phyloP scores from a whole-genome alignment of 2,329 filamentous ascomycete genomes.

The Fusarium sp. region DNA sequence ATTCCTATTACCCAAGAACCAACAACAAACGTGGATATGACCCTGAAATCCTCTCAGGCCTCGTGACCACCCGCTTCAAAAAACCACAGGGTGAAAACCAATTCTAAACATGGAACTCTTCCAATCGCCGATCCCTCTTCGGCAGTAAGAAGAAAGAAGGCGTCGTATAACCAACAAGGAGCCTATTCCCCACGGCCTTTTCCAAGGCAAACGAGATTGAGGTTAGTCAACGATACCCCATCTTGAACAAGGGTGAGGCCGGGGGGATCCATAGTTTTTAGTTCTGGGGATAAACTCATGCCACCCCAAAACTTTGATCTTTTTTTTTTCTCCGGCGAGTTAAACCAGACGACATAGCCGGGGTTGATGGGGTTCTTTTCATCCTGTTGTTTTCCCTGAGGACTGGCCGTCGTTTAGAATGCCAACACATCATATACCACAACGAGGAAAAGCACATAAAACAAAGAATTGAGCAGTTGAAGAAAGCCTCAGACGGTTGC shows the following conservation, averaged over 20 bases:
- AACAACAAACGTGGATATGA: conserved; percentile 15
- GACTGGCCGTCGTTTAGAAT: background rate
- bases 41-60: conserved; percentile 20
- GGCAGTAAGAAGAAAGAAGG: conserved; percentile 8
- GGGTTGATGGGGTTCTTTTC: conserved; percentile 21
- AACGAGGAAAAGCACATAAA: background rate
- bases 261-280: conserved; percentile 9
- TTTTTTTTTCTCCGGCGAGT: conserved; percentile 22
- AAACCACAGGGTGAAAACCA: conserved; percentile 35
- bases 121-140: conserved; percentile 25
- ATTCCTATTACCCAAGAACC: conserved; percentile 27
- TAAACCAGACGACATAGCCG: conserved; percentile 25
- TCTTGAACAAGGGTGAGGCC: conserved; percentile 9
- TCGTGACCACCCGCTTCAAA: conserved; percentile 33
- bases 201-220: conserved; percentile 47
- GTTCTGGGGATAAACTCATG: conserved; percentile 43
- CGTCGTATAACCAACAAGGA: background rate
- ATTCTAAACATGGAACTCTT: conserved; percentile 31
- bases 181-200: conserved; percentile 36
- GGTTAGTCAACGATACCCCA: conserved; percentile 43
- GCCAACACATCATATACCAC: background rate
- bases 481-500: conserved; percentile 26
- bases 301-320: conserved; percentile 33
- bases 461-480: background rate
- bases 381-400: background rate